Evolutionary conservation across 129 eudicot species (phyloP).

Genomic region (Dittrichia graveolens): DNA sequence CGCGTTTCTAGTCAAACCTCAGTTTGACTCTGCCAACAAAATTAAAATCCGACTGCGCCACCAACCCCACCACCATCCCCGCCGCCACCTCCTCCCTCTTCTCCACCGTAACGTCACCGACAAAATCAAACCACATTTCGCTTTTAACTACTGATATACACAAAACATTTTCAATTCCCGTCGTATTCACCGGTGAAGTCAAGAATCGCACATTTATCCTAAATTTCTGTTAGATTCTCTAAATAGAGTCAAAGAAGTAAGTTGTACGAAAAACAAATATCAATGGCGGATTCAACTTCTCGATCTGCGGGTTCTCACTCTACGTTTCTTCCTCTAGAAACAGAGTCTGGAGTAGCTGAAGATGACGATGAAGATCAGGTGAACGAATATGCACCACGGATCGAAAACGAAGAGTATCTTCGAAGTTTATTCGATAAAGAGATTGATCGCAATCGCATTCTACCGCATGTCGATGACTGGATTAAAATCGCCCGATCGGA

Average conservation of each 20-base stretch:
- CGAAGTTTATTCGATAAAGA: constrained; percentile 44
- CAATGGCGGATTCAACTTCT: constrained; percentile 41
- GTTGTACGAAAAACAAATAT: neutral
- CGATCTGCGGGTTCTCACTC: constrained; percentile 37
- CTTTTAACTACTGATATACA: neutral
- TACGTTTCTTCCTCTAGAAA: constrained; percentile 44
- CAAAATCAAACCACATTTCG: constrained; percentile 15
- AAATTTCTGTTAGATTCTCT: constrained; percentile 22
- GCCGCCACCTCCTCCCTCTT: constrained; percentile 28
- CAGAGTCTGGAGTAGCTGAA: constrained; percentile 25
- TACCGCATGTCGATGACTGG: constrained; percentile 24
- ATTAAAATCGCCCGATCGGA: constrained; percentile 48
- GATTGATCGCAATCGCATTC: neutral
- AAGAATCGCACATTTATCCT: constrained; percentile 19
- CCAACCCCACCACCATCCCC: constrained; percentile 30
- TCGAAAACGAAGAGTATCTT: constrained; percentile 51
- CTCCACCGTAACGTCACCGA: constrained; percentile 39
- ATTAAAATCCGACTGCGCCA: constrained; percentile 29
- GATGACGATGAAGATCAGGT: constrained; percentile 37
- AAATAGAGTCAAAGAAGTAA: constrained; percentile 1
- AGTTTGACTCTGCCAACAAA: constrained; percentile 31
- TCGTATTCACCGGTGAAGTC: constrained; percentile 15
- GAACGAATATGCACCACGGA: neutral
- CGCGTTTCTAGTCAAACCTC: constrained; percentile 30
- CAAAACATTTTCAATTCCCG: constrained; percentile 19